Evolutionary conservation across 768 basidiomycete genomes (phyloP).

Genomic region (Suillus luteus): DNA sequence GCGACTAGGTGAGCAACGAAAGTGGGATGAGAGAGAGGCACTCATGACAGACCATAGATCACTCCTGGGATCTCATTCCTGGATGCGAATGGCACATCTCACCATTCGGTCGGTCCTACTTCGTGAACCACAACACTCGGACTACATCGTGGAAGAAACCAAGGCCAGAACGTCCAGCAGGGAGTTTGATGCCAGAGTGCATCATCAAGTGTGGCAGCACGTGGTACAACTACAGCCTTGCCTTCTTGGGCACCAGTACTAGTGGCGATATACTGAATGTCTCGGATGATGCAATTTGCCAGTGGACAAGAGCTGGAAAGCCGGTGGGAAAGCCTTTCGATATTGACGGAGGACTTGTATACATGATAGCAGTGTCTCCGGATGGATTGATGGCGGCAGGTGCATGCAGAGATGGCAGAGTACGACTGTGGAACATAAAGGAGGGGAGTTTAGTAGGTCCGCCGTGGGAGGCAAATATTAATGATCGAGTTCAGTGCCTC

Average conservation of each 20-base stretch:
- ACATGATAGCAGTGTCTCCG: neutral
- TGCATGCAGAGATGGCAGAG: neutral
- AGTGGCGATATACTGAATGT: neutral
- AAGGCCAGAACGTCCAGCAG: neutral
- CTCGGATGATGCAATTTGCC: neutral
- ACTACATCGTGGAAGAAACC: constrained; percentile 3
- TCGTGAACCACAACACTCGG: neutral
- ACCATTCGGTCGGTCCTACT: neutral
- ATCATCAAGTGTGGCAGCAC: neutral
- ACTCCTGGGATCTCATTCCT: neutral
- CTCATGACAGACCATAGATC: neutral
- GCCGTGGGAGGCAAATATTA: neutral
- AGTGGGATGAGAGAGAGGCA: neutral
- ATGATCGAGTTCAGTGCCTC: neutral
- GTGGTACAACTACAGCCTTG: neutral
- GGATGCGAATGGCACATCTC: neutral
- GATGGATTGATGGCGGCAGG: neutral
- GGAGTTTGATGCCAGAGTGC: neutral
- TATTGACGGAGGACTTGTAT: neutral
- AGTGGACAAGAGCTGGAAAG: neutral
- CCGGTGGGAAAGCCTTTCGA: neutral
- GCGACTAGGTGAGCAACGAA: neutral
- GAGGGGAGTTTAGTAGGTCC: neutral
- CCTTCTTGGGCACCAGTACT: neutral
- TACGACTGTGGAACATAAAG: neutral